Conservation (phyloP, 257 asterid genomes). For the Ligustrum vulgare region DNA sequence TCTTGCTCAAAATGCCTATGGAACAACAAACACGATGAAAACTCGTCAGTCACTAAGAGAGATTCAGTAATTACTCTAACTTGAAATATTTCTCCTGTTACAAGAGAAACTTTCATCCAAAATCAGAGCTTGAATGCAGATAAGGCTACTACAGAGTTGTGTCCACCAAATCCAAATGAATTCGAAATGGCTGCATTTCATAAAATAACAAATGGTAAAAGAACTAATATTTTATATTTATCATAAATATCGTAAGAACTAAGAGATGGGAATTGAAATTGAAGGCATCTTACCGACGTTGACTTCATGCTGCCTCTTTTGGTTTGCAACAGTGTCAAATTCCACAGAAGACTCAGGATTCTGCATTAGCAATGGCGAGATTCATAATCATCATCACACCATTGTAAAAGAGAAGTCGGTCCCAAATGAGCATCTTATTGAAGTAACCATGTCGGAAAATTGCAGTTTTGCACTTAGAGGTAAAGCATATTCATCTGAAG, state of each 20-base stretch:
- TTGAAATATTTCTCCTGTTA: slow-evolving; percentile 19
- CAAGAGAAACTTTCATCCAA: not conserved
- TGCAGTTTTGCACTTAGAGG: not conserved
- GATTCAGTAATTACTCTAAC: not conserved
- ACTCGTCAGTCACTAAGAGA: slow-evolving; percentile 2
- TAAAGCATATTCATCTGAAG: not conserved
- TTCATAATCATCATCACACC: not conserved
- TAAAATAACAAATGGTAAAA: not conserved
- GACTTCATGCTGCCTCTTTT: slow-evolving; percentile 76
- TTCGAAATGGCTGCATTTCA: slow-evolving; percentile 71
- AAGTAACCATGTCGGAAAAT: slow-evolving; percentile 7
- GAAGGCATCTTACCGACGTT: slow-evolving; percentile 64
- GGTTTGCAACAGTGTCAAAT: slow-evolving; percentile 78
- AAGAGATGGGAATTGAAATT: not conserved
- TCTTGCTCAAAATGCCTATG: slow-evolving; percentile 19
- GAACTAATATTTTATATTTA: not conserved
- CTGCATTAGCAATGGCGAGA: slow-evolving; percentile 27
- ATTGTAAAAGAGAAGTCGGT: not conserved
- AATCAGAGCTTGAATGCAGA: slow-evolving; percentile 74
- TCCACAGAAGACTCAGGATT: slow-evolving; percentile 84
- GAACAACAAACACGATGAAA: slow-evolving; percentile 10
- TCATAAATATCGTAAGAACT: slow-evolving; percentile 9
- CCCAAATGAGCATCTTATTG: not conserved
- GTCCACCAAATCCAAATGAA: slow-evolving; percentile 85
- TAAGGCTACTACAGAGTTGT: slow-evolving; percentile 74